Conservation (phyloP, 495 filamentous ascomycete species). For the Xylaria sp. region DNA sequence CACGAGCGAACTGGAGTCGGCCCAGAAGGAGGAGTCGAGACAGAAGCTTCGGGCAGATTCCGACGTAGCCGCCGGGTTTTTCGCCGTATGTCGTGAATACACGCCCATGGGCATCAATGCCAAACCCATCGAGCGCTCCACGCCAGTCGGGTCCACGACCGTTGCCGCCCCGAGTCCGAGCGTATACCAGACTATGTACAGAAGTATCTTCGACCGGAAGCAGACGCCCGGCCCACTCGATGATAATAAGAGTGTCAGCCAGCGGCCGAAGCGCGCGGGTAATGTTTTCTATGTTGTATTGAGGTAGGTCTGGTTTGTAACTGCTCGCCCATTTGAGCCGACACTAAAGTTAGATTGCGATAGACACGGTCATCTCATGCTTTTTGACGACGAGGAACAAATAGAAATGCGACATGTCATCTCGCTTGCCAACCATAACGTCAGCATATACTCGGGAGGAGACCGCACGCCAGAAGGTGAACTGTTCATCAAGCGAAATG, state of each 20-base stretch:
- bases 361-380: conserved; percentile 95
- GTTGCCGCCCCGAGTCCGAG: conserved; percentile 79
- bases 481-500: conserved; percentile 93
- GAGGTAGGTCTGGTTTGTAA: conserved; percentile 60
- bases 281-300: conserved; percentile 96
- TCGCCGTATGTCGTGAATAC: conserved; percentile 93
- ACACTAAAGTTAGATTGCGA: conserved; percentile 12
- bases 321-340: background rate
- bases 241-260: conserved; percentile 55
- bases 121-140: conserved; percentile 86
- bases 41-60: conserved; percentile 60
- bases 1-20: conserved; percentile 51
- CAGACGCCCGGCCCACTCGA: conserved; percentile 57
- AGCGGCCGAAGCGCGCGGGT: conserved; percentile 72
- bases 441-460: conserved; percentile 85
- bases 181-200: conserved; percentile 97
- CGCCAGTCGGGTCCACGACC: conserved; percentile 73
- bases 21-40: conserved; percentile 53
- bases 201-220: conserved; percentile 92
- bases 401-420: conserved; percentile 95
- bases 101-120: conserved; percentile 89
- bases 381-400: conserved; percentile 90
- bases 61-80: conserved; percentile 93
- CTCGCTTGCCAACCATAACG: conserved; percentile 83
- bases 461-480: conserved; percentile 87